phyloP scores from a whole-genome alignment of 202 grass and related monocot species.

The Panicum hallii region DNA sequence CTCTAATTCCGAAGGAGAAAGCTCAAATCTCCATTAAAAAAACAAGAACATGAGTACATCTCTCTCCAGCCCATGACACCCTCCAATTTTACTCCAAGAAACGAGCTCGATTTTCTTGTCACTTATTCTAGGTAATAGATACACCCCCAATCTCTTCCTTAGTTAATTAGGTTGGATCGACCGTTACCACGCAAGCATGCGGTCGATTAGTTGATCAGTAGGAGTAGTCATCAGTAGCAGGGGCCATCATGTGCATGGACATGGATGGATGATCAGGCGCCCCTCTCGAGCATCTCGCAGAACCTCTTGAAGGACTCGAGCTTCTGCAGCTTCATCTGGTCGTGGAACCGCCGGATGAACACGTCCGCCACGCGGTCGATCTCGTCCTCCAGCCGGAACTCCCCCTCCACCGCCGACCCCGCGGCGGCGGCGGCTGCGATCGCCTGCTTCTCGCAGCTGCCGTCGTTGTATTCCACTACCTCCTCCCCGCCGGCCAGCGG shows the following conservation, averaged over 20 bases:
- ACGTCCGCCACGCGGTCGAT: slow-evolving; percentile 82
- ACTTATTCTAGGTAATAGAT: slow-evolving; percentile 37
- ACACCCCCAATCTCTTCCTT: neutral
- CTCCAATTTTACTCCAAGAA: neutral
- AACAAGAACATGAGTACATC: slow-evolving; percentile 27
- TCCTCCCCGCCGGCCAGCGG: slow-evolving; percentile 40
- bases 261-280: neutral
- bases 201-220: neutral
- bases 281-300: slow-evolving; percentile 75
- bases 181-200: neutral
- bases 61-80: neutral
- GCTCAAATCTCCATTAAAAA: neutral
- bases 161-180: neutral
- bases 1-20: neutral
- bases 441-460: slow-evolving; percentile 29
- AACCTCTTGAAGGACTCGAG: slow-evolving; percentile 92
- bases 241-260: neutral
- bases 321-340: slow-evolving; percentile 89
- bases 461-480: slow-evolving; percentile 26
- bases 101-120: slow-evolving; percentile 18
- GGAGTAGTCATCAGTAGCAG: neutral
- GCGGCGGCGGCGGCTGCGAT: too few relatives aligned
- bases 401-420: slow-evolving; percentile 52
- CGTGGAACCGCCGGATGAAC: slow-evolving; percentile 76
- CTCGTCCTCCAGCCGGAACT: slow-evolving; percentile 84